A percentile compares a stretch with the other conserved stretches of the same genome.
Evolutionary conservation across 2,329 filamentous ascomycete species (phyloP).

Genomic region (Pseudogymnoascus destructans): DNA sequence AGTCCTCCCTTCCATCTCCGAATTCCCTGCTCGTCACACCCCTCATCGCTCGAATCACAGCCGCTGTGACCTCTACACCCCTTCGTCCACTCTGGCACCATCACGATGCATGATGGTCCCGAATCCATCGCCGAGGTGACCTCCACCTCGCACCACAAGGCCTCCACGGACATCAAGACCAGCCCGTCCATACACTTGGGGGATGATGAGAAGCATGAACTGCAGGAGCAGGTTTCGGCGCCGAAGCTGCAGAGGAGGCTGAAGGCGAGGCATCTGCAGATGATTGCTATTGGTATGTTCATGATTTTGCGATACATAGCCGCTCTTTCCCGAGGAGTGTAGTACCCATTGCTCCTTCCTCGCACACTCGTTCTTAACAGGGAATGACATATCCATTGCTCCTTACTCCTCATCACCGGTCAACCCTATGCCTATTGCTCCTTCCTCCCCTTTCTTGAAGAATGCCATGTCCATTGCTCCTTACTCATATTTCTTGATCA

Average conservation of each 20-base stretch:
- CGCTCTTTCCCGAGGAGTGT: not conserved
- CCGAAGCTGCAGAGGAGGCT: constrained; percentile 27
- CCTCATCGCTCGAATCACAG: not conserved
- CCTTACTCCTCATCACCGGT: not conserved
- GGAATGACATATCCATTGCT: not conserved
- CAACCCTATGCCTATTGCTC: not conserved
- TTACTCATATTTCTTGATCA: not conserved
- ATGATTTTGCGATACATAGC: not conserved
- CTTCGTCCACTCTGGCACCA: not conserved
- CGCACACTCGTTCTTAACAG: not conserved
- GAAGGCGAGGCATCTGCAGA: constrained; percentile 49
- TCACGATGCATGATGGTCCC: not conserved
- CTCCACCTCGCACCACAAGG: not conserved
- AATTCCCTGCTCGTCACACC: not conserved
- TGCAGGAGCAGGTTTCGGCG: constrained; percentile 10
- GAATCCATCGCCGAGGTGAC: not conserved
- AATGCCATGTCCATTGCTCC: not conserved
- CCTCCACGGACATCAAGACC: not conserved
- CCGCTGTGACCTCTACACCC: not conserved
- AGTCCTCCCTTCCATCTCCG: not conserved
- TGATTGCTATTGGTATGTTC: constrained; percentile 44
- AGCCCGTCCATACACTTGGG: not conserved
- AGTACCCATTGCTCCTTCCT: not conserved
- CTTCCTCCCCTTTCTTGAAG: not conserved
- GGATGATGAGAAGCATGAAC: constrained; percentile 23